Conservation (phyloP, 306 rosid genomes). For the Alnus rubra region DNA sequence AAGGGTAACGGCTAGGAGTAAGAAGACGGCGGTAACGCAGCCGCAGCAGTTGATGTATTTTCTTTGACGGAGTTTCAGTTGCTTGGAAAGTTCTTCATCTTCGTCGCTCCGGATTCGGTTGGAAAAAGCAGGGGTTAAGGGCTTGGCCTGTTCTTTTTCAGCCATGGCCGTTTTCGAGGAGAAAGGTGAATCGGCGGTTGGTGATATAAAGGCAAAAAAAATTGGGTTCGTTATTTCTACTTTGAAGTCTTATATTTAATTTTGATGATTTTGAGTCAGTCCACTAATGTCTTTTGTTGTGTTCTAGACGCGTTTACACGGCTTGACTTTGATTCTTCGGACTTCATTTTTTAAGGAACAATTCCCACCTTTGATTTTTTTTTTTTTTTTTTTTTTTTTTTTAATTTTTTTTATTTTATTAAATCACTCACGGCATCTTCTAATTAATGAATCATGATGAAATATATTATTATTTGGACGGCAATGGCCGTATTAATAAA, state of each 20-base stretch:
- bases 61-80: background rate
- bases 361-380: background rate
- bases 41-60: constrained; percentile 45
- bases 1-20: constrained; percentile 36
- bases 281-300: background rate
- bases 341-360: background rate
- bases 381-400: too few relatives aligned
- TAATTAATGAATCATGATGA: too few relatives aligned
- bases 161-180: constrained; percentile 23
- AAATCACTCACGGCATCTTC: too few relatives aligned
- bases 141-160: constrained; percentile 33
- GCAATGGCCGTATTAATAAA: too few relatives aligned
- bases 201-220: background rate
- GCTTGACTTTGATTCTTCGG: constrained; percentile 1
- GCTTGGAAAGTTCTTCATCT: background rate
- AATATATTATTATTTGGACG: too few relatives aligned
- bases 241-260: too few relatives aligned
- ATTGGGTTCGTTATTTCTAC: too few relatives aligned
- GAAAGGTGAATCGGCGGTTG: background rate
- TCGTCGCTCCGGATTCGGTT: constrained; percentile 23
- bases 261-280: background rate
- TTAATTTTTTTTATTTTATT: too few relatives aligned
- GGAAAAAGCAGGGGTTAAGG: constrained; percentile 29
- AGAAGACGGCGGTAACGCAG: constrained; percentile 36
- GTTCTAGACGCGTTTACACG: constrained; percentile 19